Conservation (phyloP, 306 rosid genomes). For the Canavalia ensiformis region DNA sequence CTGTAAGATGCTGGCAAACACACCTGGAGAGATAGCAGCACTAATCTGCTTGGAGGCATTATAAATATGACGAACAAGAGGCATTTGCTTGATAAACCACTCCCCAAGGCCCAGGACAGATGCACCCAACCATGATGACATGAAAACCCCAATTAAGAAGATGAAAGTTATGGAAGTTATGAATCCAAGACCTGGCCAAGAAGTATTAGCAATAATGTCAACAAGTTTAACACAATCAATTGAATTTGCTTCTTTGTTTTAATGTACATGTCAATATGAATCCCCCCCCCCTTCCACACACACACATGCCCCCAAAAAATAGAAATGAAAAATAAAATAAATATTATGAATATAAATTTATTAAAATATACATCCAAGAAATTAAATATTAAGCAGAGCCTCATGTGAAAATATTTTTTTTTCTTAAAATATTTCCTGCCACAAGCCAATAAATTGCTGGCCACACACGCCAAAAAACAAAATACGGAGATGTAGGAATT, state of each 20-base stretch:
- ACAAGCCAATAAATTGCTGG: neutral
- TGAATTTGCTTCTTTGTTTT: conserved; percentile 9
- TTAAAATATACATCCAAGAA: conserved; percentile 4
- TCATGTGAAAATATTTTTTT: neutral
- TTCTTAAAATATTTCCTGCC: neutral
- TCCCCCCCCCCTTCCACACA: neutral
- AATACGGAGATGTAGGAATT: too few species aligned
- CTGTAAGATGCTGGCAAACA: conserved; percentile 29
- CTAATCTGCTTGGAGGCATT: conserved; percentile 96
- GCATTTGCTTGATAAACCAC: conserved; percentile 96
- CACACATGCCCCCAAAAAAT: neutral
- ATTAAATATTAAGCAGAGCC: neutral
- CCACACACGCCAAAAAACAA: neutral
- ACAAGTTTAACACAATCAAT: conserved; percentile 32
- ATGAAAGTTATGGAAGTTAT: conserved; percentile 87
- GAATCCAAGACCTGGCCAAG: conserved; percentile 83
- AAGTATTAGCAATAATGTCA: conserved; percentile 9
- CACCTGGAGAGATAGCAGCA: conserved; percentile 93
- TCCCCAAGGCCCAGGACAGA: conserved; percentile 92
- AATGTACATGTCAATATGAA: neutral
- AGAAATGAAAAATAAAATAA: neutral
- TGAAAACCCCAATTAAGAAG: conserved; percentile 91
- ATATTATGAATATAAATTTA: conserved; percentile 2
- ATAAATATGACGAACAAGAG: conserved; percentile 89
- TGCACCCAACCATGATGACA: conserved; percentile 98